Base-by-base conservation (phyloP, 1,139 yeast genomes). In the Ogataea hybrid region DNA sequence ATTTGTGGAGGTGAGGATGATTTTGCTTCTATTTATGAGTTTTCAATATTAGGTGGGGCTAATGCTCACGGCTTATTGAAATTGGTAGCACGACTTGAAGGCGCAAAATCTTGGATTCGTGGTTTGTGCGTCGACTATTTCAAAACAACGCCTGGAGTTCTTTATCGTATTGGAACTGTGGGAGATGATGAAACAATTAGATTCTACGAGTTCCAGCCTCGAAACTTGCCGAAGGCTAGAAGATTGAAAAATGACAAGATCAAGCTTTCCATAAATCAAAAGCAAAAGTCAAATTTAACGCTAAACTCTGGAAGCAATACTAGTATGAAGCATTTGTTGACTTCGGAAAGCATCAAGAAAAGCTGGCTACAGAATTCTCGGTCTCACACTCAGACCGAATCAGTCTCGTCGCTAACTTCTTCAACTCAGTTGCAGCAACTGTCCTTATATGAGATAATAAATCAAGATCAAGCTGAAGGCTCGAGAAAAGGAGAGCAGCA, bases 151-250 rank as follows among this genome's bases (percentile, higher is more conserved):
- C 35, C 54, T 35, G 54, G 59, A 3, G 38, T 61, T 5, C 38
- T 51, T 23, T 23, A n/a, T 23, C 12, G 25, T 23, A 23, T 23
- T 23, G 25, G 12, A n/a, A 23, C 12, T 23, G 25, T 23, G 11
- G 25, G 12, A 23, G 81, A 75, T 53, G 95, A 85, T 57, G 88
- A 89, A 1, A 71, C 73, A 43, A 63, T 84, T 7, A 62, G 81
- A 27, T 65, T 83, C 23, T 85, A 90, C 87, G 94, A 85, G 53
- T 82, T 85, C 58, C 78, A 80, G 40, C 83, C 84, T 32, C 70
- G 75, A 53, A 75, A 81, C 10, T 61, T 84, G 33, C 79, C 82
- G 1, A 72, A 71, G 44, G 62, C 72, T 10, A 75, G 74, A 47
- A 56, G 51, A 15, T 38, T 37, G 11, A 44, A 44, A 22, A 18